phyloP scores from a whole-genome alignment of 2,329 filamentous ascomycete species.

The Trichoderma citrinoviride region DNA sequence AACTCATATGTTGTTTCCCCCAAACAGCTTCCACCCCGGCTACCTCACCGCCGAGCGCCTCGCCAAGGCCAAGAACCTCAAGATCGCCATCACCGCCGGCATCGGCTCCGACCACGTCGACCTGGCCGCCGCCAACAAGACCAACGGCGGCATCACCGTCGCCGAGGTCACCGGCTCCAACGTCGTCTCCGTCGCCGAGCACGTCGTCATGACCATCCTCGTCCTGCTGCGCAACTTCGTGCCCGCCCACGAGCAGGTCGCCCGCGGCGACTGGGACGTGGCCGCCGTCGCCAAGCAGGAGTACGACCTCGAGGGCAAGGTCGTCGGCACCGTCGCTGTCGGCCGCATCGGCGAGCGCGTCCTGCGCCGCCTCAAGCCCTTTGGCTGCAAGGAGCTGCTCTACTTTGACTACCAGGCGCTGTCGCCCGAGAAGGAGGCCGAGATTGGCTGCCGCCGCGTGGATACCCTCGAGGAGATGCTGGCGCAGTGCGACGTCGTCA shows the following conservation, averaged over 20 bases:
- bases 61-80: constrained; percentile 97
- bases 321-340: constrained; percentile 94
- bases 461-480: constrained; percentile 90
- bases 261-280: constrained; percentile 88
- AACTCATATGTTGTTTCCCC: not conserved
- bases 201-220: constrained; percentile 99
- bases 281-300: constrained; percentile 97
- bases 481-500: constrained; percentile 91
- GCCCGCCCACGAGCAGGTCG: constrained; percentile 91
- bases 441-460: constrained; percentile 92
- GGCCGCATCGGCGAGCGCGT: constrained; percentile 98
- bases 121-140: constrained; percentile 94
- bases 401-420: constrained; percentile 99
- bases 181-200: constrained; percentile 97
- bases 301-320: constrained; percentile 95
- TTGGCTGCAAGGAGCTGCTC: constrained; percentile 98
- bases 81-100: constrained; percentile 94
- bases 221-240: constrained; percentile 96
- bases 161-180: constrained; percentile 98
- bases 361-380: constrained; percentile 89
- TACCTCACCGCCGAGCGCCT: constrained; percentile 97
- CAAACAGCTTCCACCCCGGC: constrained; percentile 84
- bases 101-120: constrained; percentile 99
- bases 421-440: constrained; percentile 77
- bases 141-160: constrained; percentile 95